A percentile compares a stretch with the other conserved stretches of the same genome.
Conservation (phyloP, 345 rosid genomes). For the Arabidopsis suecica region DNA sequence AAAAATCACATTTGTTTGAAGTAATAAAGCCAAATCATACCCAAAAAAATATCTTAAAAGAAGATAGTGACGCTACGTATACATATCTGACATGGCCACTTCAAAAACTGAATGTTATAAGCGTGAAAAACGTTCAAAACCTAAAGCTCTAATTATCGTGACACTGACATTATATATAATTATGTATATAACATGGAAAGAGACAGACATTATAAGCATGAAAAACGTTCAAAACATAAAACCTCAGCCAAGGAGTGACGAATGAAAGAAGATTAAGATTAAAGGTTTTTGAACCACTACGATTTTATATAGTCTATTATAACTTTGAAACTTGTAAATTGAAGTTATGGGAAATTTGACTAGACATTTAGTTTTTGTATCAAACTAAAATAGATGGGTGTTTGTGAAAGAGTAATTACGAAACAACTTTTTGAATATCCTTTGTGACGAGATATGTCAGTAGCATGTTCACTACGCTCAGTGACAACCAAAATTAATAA, state of each 20-base stretch:
- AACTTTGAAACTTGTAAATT: not conserved
- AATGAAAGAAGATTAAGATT: not conserved
- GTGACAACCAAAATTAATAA: too few species aligned
- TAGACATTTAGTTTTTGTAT: not conserved
- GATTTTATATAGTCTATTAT: not conserved
- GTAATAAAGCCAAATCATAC: not conserved
- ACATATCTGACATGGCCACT: not conserved
- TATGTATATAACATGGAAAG: not conserved
- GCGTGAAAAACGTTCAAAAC: slow-evolving; percentile 2
- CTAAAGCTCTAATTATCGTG: not conserved
- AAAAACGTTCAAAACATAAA: slow-evolving; percentile 3
- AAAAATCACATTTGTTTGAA: not conserved
- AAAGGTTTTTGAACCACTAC: not conserved
- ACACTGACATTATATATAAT: not conserved
- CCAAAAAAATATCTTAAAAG: not conserved
- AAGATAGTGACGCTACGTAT: not conserved
- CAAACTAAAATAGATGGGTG: too few species aligned
- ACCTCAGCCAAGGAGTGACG: not conserved
- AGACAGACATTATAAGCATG: not conserved
- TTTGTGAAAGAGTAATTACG: too few species aligned
- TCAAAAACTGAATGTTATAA: not conserved
- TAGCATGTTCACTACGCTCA: too few species aligned
- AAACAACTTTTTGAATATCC: too few species aligned
- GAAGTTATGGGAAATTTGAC: not conserved
- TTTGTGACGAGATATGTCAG: too few species aligned